These are phyloP conservation scores for Paratinospora sagittata DNA, from an alignment of 164 flowering plant species.

Conservation along the genomic window DNA sequence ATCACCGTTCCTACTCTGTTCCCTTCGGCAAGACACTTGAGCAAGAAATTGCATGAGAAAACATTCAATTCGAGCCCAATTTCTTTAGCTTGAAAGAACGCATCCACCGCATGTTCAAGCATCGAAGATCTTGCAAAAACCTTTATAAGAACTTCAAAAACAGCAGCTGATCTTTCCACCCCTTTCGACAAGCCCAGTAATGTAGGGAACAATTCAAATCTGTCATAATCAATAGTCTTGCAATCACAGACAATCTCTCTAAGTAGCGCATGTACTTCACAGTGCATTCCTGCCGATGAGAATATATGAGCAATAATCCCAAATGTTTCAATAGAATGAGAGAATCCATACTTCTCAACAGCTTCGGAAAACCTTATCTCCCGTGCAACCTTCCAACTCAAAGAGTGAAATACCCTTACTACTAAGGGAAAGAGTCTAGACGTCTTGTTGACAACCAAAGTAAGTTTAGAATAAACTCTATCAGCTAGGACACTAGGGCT, in stretches of 20 bases:
- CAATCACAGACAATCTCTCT: constrained; percentile 35
- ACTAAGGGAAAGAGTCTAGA: constrained; percentile 27
- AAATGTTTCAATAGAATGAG: constrained; percentile 34
- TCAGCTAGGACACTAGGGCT: neutral
- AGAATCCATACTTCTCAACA: constrained; percentile 30
- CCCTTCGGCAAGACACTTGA: constrained; percentile 39
- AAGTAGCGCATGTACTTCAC: constrained; percentile 37
- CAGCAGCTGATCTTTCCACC: constrained; percentile 14
- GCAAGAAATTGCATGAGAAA: constrained; percentile 49
- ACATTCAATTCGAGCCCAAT: constrained; percentile 26
- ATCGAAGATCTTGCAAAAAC: constrained; percentile 41
- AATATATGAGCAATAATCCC: constrained; percentile 37
- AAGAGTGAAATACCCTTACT: constrained; percentile 34
- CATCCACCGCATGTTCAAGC: constrained; percentile 45
- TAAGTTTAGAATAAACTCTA: neutral
- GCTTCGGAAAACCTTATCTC: constrained; percentile 26
- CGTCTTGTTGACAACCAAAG: neutral
- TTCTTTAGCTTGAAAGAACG: constrained; percentile 31
- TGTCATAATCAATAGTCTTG: constrained; percentile 20
- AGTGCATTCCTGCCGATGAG: constrained; percentile 35
- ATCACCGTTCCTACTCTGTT: constrained; percentile 22
- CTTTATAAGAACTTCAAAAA: constrained; percentile 39
- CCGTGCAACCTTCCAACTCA: constrained; percentile 37
- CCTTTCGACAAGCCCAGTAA: constrained; percentile 24
- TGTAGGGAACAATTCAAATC: constrained; percentile 22